Conservation (phyloP, 73 alveolate species). For the Tetrahymena malaccensis region DNA sequence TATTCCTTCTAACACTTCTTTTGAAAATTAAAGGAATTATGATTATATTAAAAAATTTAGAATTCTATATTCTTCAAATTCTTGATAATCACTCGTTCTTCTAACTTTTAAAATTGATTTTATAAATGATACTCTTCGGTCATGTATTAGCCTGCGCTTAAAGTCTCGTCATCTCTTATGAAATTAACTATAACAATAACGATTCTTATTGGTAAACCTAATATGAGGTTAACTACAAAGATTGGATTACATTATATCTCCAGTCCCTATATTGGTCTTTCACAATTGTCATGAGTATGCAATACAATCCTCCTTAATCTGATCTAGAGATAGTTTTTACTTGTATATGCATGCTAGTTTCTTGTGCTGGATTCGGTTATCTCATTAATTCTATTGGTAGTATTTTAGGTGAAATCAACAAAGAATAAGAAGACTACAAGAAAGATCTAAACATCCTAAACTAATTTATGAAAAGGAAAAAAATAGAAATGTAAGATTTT, state of each 20-base stretch:
- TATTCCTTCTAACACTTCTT: background rate
- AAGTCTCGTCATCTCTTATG: background rate
- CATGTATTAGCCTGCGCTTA: background rate
- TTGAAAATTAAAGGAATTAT: background rate
- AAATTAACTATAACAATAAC: background rate
- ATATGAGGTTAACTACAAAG: background rate
- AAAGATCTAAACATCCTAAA: background rate
- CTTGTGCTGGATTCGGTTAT: background rate
- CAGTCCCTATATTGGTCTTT: background rate
- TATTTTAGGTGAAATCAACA: background rate
- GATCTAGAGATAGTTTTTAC: background rate
- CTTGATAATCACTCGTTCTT: background rate
- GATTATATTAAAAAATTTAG: background rate
- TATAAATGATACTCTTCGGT: background rate
- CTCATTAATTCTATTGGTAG: background rate
- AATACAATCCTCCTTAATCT: background rate
- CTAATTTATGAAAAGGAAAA: background rate
- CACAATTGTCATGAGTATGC: background rate
- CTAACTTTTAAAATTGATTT: background rate
- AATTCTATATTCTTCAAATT: background rate
- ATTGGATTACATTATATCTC: background rate
- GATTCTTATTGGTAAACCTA: background rate
- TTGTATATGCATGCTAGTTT: background rate
- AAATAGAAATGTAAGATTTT: background rate
- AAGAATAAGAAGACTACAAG: background rate